These are phyloP conservation scores for Hypomyces perniciosus DNA, from an alignment of 2,329 filamentous ascomycete genomes.

Conservation along the genomic window DNA sequence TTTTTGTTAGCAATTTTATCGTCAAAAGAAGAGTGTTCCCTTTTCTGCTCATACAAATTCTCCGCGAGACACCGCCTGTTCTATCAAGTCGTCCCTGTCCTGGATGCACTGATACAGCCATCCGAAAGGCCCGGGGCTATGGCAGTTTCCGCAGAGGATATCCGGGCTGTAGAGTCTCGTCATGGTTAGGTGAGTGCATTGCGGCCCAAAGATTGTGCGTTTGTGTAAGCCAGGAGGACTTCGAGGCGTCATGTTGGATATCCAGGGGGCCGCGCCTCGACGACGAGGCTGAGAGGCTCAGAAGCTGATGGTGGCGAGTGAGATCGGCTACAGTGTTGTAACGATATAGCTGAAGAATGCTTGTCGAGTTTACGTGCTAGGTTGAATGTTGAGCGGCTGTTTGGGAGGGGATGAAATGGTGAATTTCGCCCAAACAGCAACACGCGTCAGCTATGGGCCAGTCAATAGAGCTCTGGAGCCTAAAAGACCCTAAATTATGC, in stretches of 20 bases:
- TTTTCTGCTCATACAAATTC: constrained; percentile 12
- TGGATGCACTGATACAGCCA: constrained; percentile 71
- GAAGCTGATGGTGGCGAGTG: background rate
- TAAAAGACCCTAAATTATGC: background rate
- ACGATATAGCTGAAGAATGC: constrained; percentile 10
- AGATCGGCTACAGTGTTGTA: background rate
- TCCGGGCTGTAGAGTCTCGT: constrained; percentile 54
- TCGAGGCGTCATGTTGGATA: constrained; percentile 6
- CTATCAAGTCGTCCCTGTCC: constrained; percentile 46
- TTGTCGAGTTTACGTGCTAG: background rate
- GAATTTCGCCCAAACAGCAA: background rate
- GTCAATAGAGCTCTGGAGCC: background rate
- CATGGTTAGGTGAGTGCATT: constrained; percentile 65
- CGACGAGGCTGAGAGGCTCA: background rate
- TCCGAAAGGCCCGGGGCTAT: constrained; percentile 49
- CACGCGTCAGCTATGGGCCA: too few relatives aligned
- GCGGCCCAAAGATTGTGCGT: constrained; percentile 22
- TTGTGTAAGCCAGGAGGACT: constrained; percentile 8
- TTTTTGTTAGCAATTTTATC: constrained; percentile 7
- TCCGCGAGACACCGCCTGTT: constrained; percentile 22
- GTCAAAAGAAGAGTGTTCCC: background rate
- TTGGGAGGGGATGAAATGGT: background rate
- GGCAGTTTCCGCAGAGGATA: constrained; percentile 54
- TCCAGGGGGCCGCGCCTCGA: background rate
- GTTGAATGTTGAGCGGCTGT: background rate